A percentile compares a stretch with the other conserved stretches of the same genome.
Conservation (phyloP, 768 basidiomycete species). For the Termitomyces sp. region DNA sequence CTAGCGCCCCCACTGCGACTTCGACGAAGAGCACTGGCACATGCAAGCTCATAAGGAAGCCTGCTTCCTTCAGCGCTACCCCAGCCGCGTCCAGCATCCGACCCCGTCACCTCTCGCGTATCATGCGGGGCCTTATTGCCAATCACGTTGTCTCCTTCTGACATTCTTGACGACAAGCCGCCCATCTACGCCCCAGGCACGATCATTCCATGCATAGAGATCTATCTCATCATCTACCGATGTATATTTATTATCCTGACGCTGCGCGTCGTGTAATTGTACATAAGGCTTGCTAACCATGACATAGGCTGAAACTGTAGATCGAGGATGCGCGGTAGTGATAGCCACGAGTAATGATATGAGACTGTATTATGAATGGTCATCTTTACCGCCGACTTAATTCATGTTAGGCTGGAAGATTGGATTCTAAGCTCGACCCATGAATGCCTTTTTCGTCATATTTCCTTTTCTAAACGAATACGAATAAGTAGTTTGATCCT, state of each 20-base stretch:
- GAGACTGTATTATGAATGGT: background rate
- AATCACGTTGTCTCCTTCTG: slow-evolving; percentile 6
- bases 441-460: no score
- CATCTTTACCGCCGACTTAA: no score
- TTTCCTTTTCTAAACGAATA: no score
- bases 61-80: background rate
- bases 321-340: background rate
- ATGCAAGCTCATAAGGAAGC: slow-evolving; percentile 16
- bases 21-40: slow-evolving; percentile 10
- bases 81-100: slow-evolving; percentile 7
- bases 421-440: no score
- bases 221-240: background rate
- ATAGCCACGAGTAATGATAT: background rate
- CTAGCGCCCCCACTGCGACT: slow-evolving; percentile 2
- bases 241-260: background rate
- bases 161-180: background rate
- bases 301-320: background rate
- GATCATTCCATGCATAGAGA: background rate
- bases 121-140: slow-evolving; percentile 24
- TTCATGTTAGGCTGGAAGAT: no score
- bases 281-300: background rate
- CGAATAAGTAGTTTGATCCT: no score
- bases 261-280: slow-evolving; percentile 6
- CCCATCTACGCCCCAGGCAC: background rate
- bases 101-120: slow-evolving; percentile 23